Evolutionary conservation across 352 stramenopile genomes (phyloP), one percentile per base, ranked within the genome.

Genomic region (Phytophthora fragariaefolia): DNA sequence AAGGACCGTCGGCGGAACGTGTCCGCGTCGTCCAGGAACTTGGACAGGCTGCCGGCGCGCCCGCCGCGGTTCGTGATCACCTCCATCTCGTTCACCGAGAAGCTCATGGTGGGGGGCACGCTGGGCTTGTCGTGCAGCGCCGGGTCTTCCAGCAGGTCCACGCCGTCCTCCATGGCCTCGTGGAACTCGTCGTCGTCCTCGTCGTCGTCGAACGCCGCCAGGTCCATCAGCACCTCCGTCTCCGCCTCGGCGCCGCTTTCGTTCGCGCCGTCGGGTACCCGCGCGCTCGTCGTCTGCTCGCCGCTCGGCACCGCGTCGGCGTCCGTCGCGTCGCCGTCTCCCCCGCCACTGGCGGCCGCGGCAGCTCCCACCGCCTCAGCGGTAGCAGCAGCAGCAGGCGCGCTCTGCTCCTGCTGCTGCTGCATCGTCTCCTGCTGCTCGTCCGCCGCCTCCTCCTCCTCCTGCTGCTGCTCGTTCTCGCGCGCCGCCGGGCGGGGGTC

Each of bases 11-110:
- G 77, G n/a, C 86, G 80, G 74, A 80, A 93, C 24, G 82, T 74
- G 56, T 93, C 85, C 0, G 83, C 75, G 42, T 93, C 85, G 51
- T 94, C 84, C 18, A 94, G 58, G 53, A 94, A 94, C 60, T 92
- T 92, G 60, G 86, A 94, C 45, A 94, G 32, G 54, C 80, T 91
- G 30, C 86, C 86, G 0, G 83, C 79, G 32, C 86, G 80, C 26
- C 82, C 81, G 27, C 77, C 82, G 57, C 85, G 82, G 69, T 90
- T 93, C 6, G 85, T 91, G 48, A 92, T 85, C 30, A 92, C 83
- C 49, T 93, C 85, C 83, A 93, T 93, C 61, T 93, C 85, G 66
- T 93, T 92, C 43, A 93, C 77, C 0, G 82, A 88, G 63, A 91
- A 93, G 46, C 69, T 89, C 62, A 93, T 85, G 3, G 85, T 91